These are phyloP conservation scores for Bryum argenteum DNA, from an alignment of 225 moss, liverwort and hornwort species.

Conservation along the genomic window DNA sequence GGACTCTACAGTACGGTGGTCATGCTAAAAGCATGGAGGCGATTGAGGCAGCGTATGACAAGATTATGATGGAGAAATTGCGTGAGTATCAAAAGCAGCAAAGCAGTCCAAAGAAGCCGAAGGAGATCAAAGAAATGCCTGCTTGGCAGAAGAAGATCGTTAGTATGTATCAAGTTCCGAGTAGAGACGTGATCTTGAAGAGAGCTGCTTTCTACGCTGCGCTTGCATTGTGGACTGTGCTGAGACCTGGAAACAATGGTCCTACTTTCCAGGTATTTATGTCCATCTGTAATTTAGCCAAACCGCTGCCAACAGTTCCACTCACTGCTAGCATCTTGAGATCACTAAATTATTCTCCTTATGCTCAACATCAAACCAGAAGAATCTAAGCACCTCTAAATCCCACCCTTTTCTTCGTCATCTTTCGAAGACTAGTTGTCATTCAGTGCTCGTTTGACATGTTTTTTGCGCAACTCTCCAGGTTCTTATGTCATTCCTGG, in stretches of 20 bases:
- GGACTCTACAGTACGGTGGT: slow-evolving; percentile 53
- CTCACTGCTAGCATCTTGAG: neutral
- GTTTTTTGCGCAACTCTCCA: slow-evolving; percentile 27
- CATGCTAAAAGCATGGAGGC: slow-evolving; percentile 85
- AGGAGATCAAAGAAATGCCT: slow-evolving; percentile 72
- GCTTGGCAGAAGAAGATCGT: slow-evolving; percentile 75
- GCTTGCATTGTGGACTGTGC: slow-evolving; percentile 83
- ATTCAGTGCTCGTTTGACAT: slow-evolving; percentile 8
- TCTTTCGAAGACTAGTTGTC: neutral
- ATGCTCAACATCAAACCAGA: neutral
- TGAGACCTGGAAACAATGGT: slow-evolving; percentile 79
- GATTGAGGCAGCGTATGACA: slow-evolving; percentile 91
- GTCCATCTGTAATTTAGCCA: slow-evolving; percentile 14
- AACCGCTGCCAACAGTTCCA: neutral
- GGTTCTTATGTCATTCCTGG: slow-evolving; percentile 84
- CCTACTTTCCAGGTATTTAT: slow-evolving; percentile 72
- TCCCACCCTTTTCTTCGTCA: neutral
- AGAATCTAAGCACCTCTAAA: neutral
- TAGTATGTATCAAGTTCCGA: slow-evolving; percentile 76
- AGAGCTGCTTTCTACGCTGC: slow-evolving; percentile 75
- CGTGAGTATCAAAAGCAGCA: slow-evolving; percentile 80
- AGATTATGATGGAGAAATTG: slow-evolving; percentile 97
- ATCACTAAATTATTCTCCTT: neutral
- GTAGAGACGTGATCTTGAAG: slow-evolving; percentile 56
- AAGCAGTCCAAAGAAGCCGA: slow-evolving; percentile 70